These are phyloP conservation scores for Citrus mangshanensis DNA, from an alignment of 345 rosid genomes.

Conservation along the genomic window DNA sequence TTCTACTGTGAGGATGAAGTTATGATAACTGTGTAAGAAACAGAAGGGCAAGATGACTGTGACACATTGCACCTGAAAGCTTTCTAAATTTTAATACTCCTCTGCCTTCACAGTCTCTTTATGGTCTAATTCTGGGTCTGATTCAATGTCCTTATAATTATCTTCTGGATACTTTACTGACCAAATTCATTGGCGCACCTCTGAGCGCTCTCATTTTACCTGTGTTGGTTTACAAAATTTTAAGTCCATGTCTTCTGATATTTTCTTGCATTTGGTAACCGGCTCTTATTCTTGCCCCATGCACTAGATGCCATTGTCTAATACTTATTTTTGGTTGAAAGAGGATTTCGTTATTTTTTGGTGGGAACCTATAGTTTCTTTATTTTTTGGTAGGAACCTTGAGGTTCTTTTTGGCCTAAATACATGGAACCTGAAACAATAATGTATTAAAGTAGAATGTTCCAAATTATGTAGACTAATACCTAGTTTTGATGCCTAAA, in stretches of 20 bases:
- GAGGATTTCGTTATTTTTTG: background rate
- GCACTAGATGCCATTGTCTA: background rate
- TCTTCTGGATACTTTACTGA: background rate
- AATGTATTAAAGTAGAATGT: background rate
- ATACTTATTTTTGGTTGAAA: background rate
- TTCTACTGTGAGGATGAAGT: background rate
- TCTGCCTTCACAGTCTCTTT: background rate
- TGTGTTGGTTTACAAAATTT: background rate
- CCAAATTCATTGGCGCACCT: background rate
- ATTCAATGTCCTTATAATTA: background rate
- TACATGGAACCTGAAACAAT: background rate
- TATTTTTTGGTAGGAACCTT: background rate
- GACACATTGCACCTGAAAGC: background rate
- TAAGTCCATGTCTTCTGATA: background rate
- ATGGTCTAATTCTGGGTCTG: background rate
- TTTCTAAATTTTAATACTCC: background rate
- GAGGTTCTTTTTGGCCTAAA: background rate
- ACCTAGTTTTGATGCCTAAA: background rate
- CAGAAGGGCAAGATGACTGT: background rate
- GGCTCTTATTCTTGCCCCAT: background rate
- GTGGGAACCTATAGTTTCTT: background rate
- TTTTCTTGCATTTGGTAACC: background rate
- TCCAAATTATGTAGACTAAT: background rate
- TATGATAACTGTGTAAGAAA: background rate
- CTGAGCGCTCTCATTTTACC: background rate